Percentiles rank a stretch among this genome's conserved stretches.
Evolutionary conservation across 371 early-diverging fungal species (phyloP).

Genomic region (Mortierella sp.): DNA sequence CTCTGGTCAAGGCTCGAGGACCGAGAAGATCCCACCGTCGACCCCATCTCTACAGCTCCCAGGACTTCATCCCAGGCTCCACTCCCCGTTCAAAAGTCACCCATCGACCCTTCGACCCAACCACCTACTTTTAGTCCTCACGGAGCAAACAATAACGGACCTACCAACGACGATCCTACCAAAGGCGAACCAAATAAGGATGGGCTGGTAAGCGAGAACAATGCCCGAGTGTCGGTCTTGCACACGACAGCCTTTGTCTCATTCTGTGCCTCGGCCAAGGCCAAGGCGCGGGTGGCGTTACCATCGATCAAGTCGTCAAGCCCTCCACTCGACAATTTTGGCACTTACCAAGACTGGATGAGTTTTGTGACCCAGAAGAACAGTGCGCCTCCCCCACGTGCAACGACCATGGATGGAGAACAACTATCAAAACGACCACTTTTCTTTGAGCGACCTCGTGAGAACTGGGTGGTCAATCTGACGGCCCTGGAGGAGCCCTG

Average conservation of each 20-base stretch:
- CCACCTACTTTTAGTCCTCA: background rate
- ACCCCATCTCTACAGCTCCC: background rate
- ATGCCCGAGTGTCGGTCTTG: slow-evolving; percentile 29
- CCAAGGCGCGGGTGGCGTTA: slow-evolving; percentile 7
- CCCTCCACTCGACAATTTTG: background rate
- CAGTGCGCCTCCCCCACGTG: background rate
- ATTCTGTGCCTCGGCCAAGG: slow-evolving; percentile 16
- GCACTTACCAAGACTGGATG: background rate
- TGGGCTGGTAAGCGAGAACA: slow-evolving; percentile 15
- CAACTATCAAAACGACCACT: background rate
- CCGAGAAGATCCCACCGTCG: background rate
- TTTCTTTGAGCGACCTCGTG: slow-evolving; percentile 23
- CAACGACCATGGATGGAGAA: background rate
- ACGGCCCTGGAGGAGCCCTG: slow-evolving; percentile 30
- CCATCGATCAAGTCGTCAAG: background rate
- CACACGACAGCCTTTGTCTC: slow-evolving; percentile 26
- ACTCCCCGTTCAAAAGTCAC: background rate
- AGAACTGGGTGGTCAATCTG: slow-evolving; percentile 30
- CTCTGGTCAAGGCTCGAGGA: slow-evolving; percentile 16
- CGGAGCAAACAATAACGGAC: background rate
- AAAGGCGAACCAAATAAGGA: slow-evolving; percentile 6
- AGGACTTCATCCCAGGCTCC: slow-evolving; percentile 1
- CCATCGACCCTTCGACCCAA: background rate
- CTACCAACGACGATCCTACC: background rate
- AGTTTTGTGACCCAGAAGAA: slow-evolving; percentile 16